Percentiles rank a stretch among this genome's conserved stretches.
These are phyloP conservation scores for Bipolaris bicolor DNA, from an alignment of 2,329 filamentous ascomycete species.

Conservation along the genomic window DNA sequence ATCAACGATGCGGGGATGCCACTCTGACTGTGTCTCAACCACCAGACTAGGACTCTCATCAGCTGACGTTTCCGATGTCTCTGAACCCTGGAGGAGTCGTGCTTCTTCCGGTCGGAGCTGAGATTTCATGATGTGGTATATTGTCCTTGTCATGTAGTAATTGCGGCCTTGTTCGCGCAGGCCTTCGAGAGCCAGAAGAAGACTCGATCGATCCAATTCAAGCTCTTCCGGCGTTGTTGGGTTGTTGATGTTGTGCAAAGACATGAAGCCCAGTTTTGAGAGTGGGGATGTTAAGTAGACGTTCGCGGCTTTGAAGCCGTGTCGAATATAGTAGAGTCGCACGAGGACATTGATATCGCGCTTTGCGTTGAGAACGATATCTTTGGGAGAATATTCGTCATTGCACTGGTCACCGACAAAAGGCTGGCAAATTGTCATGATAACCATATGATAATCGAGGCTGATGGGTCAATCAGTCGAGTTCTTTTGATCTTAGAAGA, in stretches of 20 bases:
- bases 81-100: neutral
- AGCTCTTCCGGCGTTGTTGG: neutral
- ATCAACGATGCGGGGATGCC: neutral
- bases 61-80: neutral
- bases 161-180: constrained; percentile 4
- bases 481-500: neutral
- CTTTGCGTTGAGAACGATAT: constrained; percentile 1
- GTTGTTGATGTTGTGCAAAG: neutral
- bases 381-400: neutral
- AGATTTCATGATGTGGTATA: neutral
- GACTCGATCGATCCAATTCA: neutral
- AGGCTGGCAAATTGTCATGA: neutral
- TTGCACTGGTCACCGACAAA: neutral
- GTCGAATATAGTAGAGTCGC: constrained; percentile 15
- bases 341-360: constrained; percentile 11
- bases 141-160: constrained; percentile 3
- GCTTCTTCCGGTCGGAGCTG: constrained; percentile 4
- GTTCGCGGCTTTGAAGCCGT: constrained; percentile 11
- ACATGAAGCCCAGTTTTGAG: neutral
- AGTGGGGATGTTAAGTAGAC: neutral
- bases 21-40: neutral
- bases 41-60: neutral
- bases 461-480: neutral
- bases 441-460: neutral
- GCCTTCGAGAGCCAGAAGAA: constrained; percentile 9